A percentile compares a stretch with the other conserved stretches of the same genome.
phyloP scores from a whole-genome alignment of 2,329 filamentous ascomycete genomes.

The Cryphonectria parasitica region DNA sequence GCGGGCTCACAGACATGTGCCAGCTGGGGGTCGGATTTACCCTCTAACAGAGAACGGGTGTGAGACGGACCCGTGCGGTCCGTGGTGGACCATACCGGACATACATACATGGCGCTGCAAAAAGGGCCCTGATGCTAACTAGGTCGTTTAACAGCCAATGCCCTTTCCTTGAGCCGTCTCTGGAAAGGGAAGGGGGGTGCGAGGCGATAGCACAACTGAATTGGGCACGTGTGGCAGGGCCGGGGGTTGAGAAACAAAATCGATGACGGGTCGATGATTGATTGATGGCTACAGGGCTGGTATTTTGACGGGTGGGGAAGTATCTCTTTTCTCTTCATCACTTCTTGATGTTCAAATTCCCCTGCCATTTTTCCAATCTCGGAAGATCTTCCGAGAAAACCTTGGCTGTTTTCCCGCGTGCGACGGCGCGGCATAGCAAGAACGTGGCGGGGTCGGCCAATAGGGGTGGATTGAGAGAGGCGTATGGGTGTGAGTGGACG shows the following conservation, averaged over 20 bases:
- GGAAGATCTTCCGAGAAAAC: background rate
- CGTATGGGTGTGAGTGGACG: background rate
- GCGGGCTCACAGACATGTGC: background rate
- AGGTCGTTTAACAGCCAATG: background rate
- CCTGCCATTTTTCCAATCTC: background rate
- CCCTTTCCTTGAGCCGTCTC: background rate
- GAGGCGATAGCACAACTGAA: background rate
- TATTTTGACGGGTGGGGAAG: background rate
- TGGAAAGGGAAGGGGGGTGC: background rate
- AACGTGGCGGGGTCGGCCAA: background rate
- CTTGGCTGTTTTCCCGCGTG: background rate
- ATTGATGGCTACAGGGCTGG: background rate
- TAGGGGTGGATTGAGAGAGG: background rate
- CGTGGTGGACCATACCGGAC: no score
- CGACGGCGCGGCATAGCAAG: background rate
- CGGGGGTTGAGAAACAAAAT: background rate
- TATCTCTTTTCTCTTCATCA: background rate
- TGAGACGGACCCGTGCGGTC: no score
- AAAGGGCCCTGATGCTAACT: background rate
- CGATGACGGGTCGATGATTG: background rate
- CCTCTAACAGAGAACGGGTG: background rate
- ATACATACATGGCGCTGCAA: no score
- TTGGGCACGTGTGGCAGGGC: background rate
- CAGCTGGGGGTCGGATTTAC: background rate
- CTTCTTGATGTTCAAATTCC: no score